phyloP scores from a whole-genome alignment of 1,139 yeast genomes.

The Tardiomyces depauwii region DNA sequence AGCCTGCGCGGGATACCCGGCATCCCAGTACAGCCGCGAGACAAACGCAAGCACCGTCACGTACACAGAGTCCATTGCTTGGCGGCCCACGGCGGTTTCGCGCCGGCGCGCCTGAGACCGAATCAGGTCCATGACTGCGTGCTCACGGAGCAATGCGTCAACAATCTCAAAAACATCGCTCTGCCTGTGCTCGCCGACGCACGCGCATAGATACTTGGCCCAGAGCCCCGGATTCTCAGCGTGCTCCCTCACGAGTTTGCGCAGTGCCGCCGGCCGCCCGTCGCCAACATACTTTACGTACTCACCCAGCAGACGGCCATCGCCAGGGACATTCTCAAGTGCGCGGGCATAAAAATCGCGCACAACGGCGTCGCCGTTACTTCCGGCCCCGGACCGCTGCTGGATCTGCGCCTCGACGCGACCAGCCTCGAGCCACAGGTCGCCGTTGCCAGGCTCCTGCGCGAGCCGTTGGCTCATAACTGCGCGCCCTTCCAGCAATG shows the following conservation, averaged over 20 bases:
- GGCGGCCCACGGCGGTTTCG: constrained; percentile 1
- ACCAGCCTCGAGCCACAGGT: constrained; percentile 4
- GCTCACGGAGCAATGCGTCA: neutral
- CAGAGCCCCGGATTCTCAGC: constrained; percentile 7
- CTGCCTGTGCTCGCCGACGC: constrained; percentile 1
- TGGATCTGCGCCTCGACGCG: constrained; percentile 4
- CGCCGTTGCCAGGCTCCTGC: constrained; percentile 1
- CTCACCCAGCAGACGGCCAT: neutral
- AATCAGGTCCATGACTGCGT: neutral
- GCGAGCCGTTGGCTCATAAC: constrained; percentile 1
- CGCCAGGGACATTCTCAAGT: constrained; percentile 6
- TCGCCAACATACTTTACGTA: neutral
- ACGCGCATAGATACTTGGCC: constrained; percentile 6
- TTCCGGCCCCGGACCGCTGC: constrained; percentile 3
- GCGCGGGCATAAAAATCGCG: constrained; percentile 6
- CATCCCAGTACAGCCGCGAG: constrained; percentile 6
- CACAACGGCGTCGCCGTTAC: constrained; percentile 3
- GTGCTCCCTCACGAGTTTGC: constrained; percentile 3
- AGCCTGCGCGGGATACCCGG: constrained; percentile 13
- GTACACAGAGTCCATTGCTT: constrained; percentile 2
- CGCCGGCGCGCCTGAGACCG: neutral
- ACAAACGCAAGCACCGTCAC: constrained; percentile 6
- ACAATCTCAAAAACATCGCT: constrained; percentile 2
- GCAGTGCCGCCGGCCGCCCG: neutral
- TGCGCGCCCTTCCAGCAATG: constrained; percentile 3